Base-by-base conservation (phyloP, 768 basidiomycete species). In the Lentinula sp. region DNA sequence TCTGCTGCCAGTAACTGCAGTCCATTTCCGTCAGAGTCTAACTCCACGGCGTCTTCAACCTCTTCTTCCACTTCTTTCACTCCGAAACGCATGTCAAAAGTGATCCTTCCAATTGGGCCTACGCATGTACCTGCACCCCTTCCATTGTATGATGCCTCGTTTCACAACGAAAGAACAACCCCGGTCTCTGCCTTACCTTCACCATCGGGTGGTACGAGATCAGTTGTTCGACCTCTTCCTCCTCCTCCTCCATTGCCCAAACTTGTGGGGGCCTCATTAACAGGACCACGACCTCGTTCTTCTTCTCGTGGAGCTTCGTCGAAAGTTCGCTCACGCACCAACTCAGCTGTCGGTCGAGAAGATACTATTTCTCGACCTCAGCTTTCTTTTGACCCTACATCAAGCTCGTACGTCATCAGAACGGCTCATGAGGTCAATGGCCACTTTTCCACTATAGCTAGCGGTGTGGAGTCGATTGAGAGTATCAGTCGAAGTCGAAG, bases 331-430 rank as follows among this genome's bases (percentile, higher is more conserved):
- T 39, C 57, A 6, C 57, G 57, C 45, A 59, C 43, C 3, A 59
- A 59, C n/a, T 59, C 57, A 8, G 43, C 57, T 13, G 45, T 36
- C 16, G 57, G 57, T 28, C 23, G 57, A 33, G 57, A 6, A 49
- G 57, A 59, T 35, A 10, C 35, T 16, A 6, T 4, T 28, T 35
- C 46, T 10, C 33, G 42, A 4, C 45, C 46, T 18, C 57, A 59
- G 35, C 46, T 59, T 23, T 20, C 35, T 23, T 59, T 59, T 41
- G 57, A 59, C 20, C 57, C 57, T 36, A 49, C 57, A 35, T 59
- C 57, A 6, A 59, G 57, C 23, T 59, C 57, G 9, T 59, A 59
- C 23, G 57, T 59, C 33, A 59, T 59, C 20, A 48, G 20, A 35
- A 59, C 45, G 10, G n/a, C 43, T n/a, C 0, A 33, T 35, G 55